Conservation (phyloP, 495 filamentous ascomycete genomes). For the Podospora anserina region DNA sequence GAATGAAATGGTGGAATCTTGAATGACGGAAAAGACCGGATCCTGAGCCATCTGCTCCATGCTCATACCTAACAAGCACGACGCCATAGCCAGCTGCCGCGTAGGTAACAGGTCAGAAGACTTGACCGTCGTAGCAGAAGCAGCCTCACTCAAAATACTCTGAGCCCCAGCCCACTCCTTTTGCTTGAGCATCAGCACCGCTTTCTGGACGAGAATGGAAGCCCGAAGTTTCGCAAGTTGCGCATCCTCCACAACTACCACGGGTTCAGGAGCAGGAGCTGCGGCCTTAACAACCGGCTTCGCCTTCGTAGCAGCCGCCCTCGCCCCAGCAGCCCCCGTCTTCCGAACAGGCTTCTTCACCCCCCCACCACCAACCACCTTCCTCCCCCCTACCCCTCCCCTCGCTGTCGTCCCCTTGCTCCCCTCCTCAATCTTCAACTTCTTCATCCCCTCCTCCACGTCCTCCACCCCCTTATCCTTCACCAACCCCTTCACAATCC, state of each 20-base stretch:
- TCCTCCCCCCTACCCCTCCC: constrained; percentile 21
- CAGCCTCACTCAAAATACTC: constrained; percentile 39
- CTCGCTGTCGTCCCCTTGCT: constrained; percentile 19
- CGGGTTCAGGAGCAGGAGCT: constrained; percentile 20
- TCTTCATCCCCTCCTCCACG: constrained; percentile 49
- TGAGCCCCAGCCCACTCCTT: constrained; percentile 56
- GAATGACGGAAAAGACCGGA: constrained; percentile 81
- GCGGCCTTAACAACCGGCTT: constrained; percentile 21
- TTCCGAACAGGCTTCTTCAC: constrained; percentile 22
- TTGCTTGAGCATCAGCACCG: constrained; percentile 51
- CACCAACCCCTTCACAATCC: constrained; percentile 26
- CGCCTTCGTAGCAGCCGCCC: constrained; percentile 29
- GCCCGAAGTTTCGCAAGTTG: constrained; percentile 57
- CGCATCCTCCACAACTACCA: constrained; percentile 42
- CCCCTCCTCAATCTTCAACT: constrained; percentile 39
- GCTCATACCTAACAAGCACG: constrained; percentile 56
- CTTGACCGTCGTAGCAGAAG: constrained; percentile 39
- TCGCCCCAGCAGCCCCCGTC: constrained; percentile 21
- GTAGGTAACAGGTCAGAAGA: constrained; percentile 39
- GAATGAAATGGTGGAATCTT: constrained; percentile 85
- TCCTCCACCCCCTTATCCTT: constrained; percentile 13
- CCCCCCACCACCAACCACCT: neutral
- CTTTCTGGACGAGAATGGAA: constrained; percentile 63
- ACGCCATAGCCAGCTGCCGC: constrained; percentile 57
- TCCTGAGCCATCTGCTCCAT: constrained; percentile 69